Evolutionary conservation across 2,329 filamentous ascomycete genomes (phyloP).

Genomic region (Cladorrhinum sp.): DNA sequence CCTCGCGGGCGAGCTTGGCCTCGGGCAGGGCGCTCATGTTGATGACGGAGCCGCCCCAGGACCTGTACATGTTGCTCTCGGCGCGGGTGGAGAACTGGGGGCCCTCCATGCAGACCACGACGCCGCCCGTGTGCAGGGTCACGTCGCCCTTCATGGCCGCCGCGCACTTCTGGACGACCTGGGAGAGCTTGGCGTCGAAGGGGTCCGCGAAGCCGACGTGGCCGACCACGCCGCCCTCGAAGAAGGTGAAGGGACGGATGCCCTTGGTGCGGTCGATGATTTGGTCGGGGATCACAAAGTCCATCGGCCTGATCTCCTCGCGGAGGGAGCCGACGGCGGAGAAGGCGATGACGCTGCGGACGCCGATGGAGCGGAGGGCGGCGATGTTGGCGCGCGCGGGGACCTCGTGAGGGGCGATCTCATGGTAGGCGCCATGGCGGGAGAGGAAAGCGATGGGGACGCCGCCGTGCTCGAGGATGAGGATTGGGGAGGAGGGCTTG

Average conservation of each 20-base stretch:
- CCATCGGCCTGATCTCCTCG: slow-evolving; percentile 89
- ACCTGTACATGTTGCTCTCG: slow-evolving; percentile 91
- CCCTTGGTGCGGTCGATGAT: slow-evolving; percentile 97
- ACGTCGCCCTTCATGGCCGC: slow-evolving; percentile 76
- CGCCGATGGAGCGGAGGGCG: slow-evolving; percentile 87
- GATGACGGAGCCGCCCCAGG: slow-evolving; percentile 91
- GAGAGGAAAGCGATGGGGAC: slow-evolving; percentile 88
- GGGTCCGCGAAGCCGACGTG: slow-evolving; percentile 96
- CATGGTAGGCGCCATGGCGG: slow-evolving; percentile 84
- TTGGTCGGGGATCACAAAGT: slow-evolving; percentile 96
- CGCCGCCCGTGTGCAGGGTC: slow-evolving; percentile 77
- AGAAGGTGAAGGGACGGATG: slow-evolving; percentile 91
- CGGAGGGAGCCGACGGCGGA: slow-evolving; percentile 89
- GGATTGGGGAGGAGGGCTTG: slow-evolving; percentile 68
- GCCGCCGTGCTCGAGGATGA: slow-evolving; percentile 82
- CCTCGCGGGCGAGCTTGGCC: slow-evolving; percentile 92
- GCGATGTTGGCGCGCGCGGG: slow-evolving; percentile 93
- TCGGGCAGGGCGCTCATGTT: slow-evolving; percentile 98
- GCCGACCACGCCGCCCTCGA: slow-evolving; percentile 85
- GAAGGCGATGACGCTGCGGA: slow-evolving; percentile 89
- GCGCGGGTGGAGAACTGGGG: slow-evolving; percentile 96
- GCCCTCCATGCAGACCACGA: slow-evolving; percentile 96
- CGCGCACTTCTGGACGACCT: slow-evolving; percentile 76
- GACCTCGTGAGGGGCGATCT: slow-evolving; percentile 92
- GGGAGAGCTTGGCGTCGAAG: slow-evolving; percentile 76